These are phyloP conservation scores for Ophiostoma quercus DNA, from an alignment of 2,329 filamentous ascomycete species.

Conservation along the genomic window DNA sequence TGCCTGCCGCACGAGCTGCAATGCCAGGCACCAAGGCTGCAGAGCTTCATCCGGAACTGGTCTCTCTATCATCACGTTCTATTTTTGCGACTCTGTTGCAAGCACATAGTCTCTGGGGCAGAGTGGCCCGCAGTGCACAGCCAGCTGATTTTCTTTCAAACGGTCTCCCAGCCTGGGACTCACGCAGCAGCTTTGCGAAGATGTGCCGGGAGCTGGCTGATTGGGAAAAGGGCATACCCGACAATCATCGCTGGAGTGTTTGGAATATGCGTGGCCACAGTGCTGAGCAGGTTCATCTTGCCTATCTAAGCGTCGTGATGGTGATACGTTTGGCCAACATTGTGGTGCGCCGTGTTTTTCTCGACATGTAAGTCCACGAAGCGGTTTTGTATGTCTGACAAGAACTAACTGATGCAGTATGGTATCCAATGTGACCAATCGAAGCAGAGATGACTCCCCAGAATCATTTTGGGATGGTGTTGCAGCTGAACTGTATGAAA, in stretches of 20 bases:
- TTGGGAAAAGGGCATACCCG: constrained; percentile 32
- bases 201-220: constrained; percentile 28
- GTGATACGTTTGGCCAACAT: constrained; percentile 35
- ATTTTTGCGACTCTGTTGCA: constrained; percentile 36
- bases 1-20: constrained; percentile 32
- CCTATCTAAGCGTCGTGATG: constrained; percentile 34
- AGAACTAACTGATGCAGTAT: background rate
- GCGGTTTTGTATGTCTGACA: background rate
- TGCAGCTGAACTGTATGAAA: constrained; percentile 17
- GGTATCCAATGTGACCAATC: background rate
- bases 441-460: background rate
- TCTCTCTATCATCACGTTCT: constrained; percentile 30
- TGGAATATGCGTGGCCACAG: constrained; percentile 37
- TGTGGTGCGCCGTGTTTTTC: constrained; percentile 28
- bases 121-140: constrained; percentile 33
- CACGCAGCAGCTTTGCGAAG: constrained; percentile 25
- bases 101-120: constrained; percentile 36
- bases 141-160: constrained; percentile 21
- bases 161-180: constrained; percentile 27
- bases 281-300: constrained; percentile 34
- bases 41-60: constrained; percentile 29
- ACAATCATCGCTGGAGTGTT: constrained; percentile 32
- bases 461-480: constrained; percentile 12
- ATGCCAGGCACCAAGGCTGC: constrained; percentile 33
- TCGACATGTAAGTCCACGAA: constrained; percentile 1